phyloP scores from a whole-genome alignment of 345 rosid genomes.

The Clausena lansium region DNA sequence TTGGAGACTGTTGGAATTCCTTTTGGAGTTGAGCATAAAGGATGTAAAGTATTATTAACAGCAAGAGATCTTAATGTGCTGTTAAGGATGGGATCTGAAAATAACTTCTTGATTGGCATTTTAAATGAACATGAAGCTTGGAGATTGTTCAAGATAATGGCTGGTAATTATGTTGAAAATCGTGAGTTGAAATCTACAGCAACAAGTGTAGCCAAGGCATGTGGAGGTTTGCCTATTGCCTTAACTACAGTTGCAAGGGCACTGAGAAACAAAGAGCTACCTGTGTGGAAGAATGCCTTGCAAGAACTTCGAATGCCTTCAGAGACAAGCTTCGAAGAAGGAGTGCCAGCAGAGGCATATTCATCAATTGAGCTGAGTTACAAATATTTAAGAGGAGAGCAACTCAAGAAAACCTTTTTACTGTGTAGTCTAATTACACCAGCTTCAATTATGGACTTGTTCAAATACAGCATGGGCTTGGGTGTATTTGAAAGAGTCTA shows the following conservation, averaged over 20 bases:
- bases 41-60: too few species aligned
- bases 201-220: conserved; percentile 8
- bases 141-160: neutral
- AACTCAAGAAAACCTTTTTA: neutral
- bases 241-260: conserved; percentile 20
- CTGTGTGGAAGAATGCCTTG: neutral
- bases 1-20: too few species aligned
- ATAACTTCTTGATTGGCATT: neutral
- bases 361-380: neutral
- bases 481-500: too few species aligned
- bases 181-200: conserved; percentile 7
- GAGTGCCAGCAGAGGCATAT: neutral
- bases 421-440: too few species aligned
- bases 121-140: neutral
- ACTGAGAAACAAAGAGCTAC: neutral
- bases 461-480: too few species aligned
- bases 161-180: conserved; percentile 4
- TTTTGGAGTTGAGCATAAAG: too few species aligned
- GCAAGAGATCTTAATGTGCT: too few species aligned
- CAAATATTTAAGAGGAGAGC: too few species aligned
- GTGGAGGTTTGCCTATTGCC: conserved; percentile 31
- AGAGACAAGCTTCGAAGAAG: neutral
- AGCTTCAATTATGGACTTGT: too few species aligned
- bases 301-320: neutral
- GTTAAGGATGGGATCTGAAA: too few species aligned